These are phyloP conservation scores for Fusarium falciforme DNA, from an alignment of 2,329 filamentous ascomycete species.

Conservation along the genomic window DNA sequence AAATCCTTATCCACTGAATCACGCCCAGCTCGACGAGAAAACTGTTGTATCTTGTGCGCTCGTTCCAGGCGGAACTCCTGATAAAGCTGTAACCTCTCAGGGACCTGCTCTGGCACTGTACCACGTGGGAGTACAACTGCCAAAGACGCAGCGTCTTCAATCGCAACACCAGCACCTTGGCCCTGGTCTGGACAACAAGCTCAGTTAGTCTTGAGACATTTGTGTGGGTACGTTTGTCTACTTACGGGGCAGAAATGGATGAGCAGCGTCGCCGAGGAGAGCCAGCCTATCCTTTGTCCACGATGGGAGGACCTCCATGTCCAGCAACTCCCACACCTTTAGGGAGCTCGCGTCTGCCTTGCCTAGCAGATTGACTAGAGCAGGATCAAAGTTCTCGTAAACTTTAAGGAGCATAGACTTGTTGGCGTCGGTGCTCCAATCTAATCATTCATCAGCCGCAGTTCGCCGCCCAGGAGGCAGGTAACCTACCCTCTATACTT, in stretches of 20 bases:
- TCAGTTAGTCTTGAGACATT: neutral
- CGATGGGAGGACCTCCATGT: constrained; percentile 68
- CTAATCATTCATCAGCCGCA: neutral
- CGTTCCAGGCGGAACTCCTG: constrained; percentile 68
- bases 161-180: constrained; percentile 68
- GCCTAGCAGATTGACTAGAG: constrained; percentile 53
- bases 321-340: constrained; percentile 69
- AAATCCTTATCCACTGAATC: constrained; percentile 19
- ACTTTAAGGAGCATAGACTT: constrained; percentile 52
- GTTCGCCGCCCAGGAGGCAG: neutral
- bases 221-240: neutral
- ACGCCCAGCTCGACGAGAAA: constrained; percentile 62
- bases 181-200: constrained; percentile 20
- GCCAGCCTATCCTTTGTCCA: constrained; percentile 67
- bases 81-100: constrained; percentile 69
- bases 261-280: constrained; percentile 74
- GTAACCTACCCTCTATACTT: constrained; percentile 13
- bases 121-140: constrained; percentile 64
- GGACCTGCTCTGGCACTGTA: constrained; percentile 58
- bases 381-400: constrained; percentile 55
- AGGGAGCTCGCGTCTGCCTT: constrained; percentile 59
- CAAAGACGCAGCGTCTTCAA: constrained; percentile 73
- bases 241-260: constrained; percentile 69
- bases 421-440: constrained; percentile 51
- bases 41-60: constrained; percentile 67